Base-by-base conservation (phyloP, 179 eudicot genomes). In the Sideroxylon spinosum region DNA sequence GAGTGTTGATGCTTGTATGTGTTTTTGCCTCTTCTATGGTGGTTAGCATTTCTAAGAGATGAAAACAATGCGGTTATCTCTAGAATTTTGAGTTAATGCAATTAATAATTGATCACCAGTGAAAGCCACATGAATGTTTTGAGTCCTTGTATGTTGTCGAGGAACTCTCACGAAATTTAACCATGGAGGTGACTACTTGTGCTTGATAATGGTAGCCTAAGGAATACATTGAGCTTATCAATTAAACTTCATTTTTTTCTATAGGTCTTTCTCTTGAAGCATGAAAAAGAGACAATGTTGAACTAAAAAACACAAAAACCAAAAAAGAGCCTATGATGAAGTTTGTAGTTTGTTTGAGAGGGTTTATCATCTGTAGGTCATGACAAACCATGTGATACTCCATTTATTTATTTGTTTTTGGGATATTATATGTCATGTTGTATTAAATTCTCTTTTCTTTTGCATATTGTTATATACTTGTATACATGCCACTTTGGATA, bases 251-350 rank as follows among this genome's bases (percentile, higher is more conserved):
- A 49, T 19, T 25, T 64, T n/a, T 65, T 26, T 61, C 50, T 29
- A 10, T 61, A 87, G 87, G 85, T 86, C 7, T 88, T 95, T 76
- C 68, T 91, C 78, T 61, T 91, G 72, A 91, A 83, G 78, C 81
- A 84, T 77, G 95, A 92, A 82, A 92, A 92, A 53, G 93, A 89
- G 72, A 83, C 90, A 76, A 87, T 92, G 79, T 37, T 81, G 61
- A 9, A 8, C 12, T 50, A 89, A 86, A n/a, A n/a, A n/a, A n/a
- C n/a, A n/a, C n/a, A n/a, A n/a, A 66, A 83, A 92, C n/a, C 93
- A 91, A 84, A 92, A 86, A 83, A 86, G 97, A 83, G 97, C 95
- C 73, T 84, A 61, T 53, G 95, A 88, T 81, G 97, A 92, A 86
- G 92, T 88, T 59, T 89, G 90, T 85, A 88, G 84, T 87, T 75